Evolutionary conservation across 2,329 filamentous ascomycete species (phyloP), one percentile per base, ranked within the genome.

Genomic region (Fusarium mexicanum): DNA sequence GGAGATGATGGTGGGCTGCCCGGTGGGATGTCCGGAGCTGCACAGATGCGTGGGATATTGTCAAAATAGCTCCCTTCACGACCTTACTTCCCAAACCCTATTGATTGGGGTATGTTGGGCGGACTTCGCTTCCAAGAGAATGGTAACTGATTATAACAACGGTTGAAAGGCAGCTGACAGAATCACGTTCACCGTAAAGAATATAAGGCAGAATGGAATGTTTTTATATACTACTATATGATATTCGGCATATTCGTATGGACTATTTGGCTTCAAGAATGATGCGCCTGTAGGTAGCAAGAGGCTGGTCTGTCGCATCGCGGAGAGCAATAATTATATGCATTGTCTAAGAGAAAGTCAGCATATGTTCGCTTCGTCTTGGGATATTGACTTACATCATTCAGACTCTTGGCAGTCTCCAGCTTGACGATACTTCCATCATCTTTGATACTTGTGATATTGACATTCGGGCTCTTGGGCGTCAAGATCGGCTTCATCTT

Each of bases 241-340:
- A 26, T 26, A 46, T 1, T 26, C 6, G 0, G 3, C 6, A 48
- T 11, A 29, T 22, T 22, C 20, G 10, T 2, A 22, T 17, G 3
- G 6, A 14, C 5, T 66, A 68, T 3, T 33, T 40, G 0, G 60
- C 53, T 6, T 59, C 41, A 8, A 70, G 35, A 9, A 70, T 70
- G 1, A 70, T 33, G 16, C 67, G 47, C 2, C 66, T 51, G 2
- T 70, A 70, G 0, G 67, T 44, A 10, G 37, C 60, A 0, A 70
- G 53, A 5, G 67, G 67, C 4, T 54, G 26, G 0, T 66, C 41
- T 0, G 31, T 37, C 1, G 18, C 17, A 13, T 70, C 67, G 0
- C 66, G 59, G 8, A 44, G 40, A 17, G 41, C 60, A 1, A 70
- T 37, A 16, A 70, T 70, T 2, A 70, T 70, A 6, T 70, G 67